A percentile compares a stretch with the other conserved stretches of the same genome.
Conservation (phyloP, 495 filamentous ascomycete species). For the Paragyromitra xinjiangensis region DNA sequence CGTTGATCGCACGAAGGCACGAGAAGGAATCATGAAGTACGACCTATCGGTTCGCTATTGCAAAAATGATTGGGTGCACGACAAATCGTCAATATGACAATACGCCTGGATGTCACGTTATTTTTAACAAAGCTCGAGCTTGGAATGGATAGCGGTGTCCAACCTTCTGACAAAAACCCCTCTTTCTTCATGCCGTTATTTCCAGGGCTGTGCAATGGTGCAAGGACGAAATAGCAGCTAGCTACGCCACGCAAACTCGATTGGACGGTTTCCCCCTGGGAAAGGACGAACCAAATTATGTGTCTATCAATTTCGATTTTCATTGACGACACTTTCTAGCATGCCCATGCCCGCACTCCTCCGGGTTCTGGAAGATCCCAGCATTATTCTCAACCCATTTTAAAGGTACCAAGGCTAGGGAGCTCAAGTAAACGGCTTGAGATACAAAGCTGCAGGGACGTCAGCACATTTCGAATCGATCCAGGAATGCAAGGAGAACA, state of each 20-base stretch:
- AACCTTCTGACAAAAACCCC: conserved; percentile 20
- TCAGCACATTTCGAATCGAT: conserved; percentile 18
- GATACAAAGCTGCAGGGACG: conserved; percentile 16
- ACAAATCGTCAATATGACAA: conserved; percentile 33
- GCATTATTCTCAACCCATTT: conserved; percentile 24
- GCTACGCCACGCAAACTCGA: conserved; percentile 39
- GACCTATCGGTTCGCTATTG: conserved; percentile 9
- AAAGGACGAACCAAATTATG: conserved; percentile 37
- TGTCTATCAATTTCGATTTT: conserved; percentile 29
- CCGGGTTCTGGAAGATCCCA: conserved; percentile 21
- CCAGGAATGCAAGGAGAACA: conserved; percentile 26
- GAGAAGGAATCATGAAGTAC: not conserved
- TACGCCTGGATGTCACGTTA: conserved; percentile 39
- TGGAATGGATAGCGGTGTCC: conserved; percentile 12
- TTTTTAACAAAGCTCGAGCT: conserved; percentile 31
- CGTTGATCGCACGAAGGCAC: conserved; percentile 2
- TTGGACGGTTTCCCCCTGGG: conserved; percentile 23
- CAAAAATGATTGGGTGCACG: conserved; percentile 10
- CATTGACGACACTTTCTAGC: conserved; percentile 14
- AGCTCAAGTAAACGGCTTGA: conserved; percentile 16
- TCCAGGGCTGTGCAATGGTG: conserved; percentile 27
- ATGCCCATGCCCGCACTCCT: conserved; percentile 27
- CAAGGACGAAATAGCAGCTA: conserved; percentile 27
- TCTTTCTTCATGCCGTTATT: conserved; percentile 20
- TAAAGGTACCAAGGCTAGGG: not conserved